A percentile compares a stretch with the other conserved stretches of the same genome.
Conservation (phyloP, 306 rosid genomes). For the Trifolium subterraneum region DNA sequence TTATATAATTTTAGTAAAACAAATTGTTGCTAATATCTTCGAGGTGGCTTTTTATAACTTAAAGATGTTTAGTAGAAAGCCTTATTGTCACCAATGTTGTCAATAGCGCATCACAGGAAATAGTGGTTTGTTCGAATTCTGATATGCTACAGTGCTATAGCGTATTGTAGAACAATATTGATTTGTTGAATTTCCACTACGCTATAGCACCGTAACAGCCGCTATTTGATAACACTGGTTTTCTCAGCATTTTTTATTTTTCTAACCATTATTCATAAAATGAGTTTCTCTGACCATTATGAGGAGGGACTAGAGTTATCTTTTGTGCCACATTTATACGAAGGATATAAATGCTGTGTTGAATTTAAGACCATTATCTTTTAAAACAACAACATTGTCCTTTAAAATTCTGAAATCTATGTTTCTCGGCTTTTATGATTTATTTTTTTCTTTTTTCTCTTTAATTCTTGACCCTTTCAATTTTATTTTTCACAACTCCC, state of each 20-base stretch:
- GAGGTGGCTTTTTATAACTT: constrained; percentile 6
- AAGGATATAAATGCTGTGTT: not conserved
- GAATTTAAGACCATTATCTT: not conserved
- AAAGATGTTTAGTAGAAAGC: constrained; percentile 2
- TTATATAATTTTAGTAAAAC: not conserved
- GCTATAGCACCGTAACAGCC: not conserved
- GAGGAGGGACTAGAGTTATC: not conserved
- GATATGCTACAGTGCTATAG: not conserved
- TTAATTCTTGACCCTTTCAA: constrained; percentile 3
- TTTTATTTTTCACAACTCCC: constrained; percentile 36
- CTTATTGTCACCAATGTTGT: not conserved
- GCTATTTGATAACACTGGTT: not conserved
- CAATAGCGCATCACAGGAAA: not conserved
- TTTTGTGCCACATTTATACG: not conserved
- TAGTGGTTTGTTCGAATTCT: not conserved
- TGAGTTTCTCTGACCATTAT: constrained; percentile 2
- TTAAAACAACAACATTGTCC: not conserved
- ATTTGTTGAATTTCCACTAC: not conserved
- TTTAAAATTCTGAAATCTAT: not conserved
- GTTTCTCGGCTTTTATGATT: constrained; percentile 12
- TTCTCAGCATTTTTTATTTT: not conserved
- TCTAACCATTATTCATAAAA: constrained; percentile 18
- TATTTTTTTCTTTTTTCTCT: too few species aligned
- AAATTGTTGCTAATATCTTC: constrained; percentile 13
- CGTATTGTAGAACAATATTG: not conserved